These are phyloP conservation scores for Tulasnella sp. DNA, from an alignment of 768 basidiomycete species.

Conservation along the genomic window DNA sequence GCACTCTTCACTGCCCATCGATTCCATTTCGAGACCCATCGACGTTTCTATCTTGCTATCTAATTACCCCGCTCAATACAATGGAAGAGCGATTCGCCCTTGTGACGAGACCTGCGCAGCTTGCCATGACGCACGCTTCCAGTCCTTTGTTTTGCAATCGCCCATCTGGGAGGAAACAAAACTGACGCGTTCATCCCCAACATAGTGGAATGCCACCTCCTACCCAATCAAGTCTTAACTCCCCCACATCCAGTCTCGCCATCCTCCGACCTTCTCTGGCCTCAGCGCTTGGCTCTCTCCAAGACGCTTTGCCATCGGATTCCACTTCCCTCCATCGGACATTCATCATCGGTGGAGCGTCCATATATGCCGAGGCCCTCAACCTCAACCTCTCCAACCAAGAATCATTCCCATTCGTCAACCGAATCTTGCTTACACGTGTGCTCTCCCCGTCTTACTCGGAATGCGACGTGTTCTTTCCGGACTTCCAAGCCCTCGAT, in stretches of 20 bases:
- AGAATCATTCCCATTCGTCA: conserved; percentile 41
- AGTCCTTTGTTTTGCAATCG: neutral
- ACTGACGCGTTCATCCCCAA: neutral
- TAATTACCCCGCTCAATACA: neutral
- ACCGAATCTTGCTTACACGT: conserved; percentile 83
- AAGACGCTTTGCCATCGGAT: conserved; percentile 24
- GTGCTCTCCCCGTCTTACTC: conserved; percentile 65
- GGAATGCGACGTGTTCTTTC: conserved; percentile 82
- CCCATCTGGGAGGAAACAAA: neutral
- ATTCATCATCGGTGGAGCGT: conserved; percentile 91
- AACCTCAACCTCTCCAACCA: conserved; percentile 25
- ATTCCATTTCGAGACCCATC: conserved; percentile 4
- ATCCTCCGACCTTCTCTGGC: conserved; percentile 36
- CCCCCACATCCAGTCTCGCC: conserved; percentile 8
- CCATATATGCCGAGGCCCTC: conserved; percentile 68
- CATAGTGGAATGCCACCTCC: neutral
- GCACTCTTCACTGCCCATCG: neutral
- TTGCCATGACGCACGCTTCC: neutral
- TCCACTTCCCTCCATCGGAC: conserved; percentile 40
- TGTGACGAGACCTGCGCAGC: conserved; percentile 1
- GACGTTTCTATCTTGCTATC: conserved; percentile 9
- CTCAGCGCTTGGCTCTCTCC: conserved; percentile 36
- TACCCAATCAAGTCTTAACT: conserved; percentile 1
- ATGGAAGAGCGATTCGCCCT: neutral
- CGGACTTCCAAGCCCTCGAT: conserved; percentile 47